phyloP scores from a whole-genome alignment of 164 flowering plant species.

The Euptelea pleiosperma region DNA sequence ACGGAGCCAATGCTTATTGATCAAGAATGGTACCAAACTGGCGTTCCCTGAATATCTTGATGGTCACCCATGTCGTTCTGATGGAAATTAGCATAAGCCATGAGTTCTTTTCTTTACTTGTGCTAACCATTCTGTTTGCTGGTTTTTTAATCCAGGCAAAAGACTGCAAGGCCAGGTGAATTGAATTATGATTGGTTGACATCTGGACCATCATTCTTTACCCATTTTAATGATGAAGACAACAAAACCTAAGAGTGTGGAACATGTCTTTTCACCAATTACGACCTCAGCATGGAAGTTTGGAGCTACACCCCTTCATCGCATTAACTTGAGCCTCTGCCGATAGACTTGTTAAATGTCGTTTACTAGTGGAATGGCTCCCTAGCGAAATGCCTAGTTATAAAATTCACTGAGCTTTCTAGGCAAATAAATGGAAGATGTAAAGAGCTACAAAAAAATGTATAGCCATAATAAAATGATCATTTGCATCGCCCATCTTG shows the following conservation, averaged over 20 bases:
- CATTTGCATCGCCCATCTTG: no score
- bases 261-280: neutral
- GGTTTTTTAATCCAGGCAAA: slow-evolving; percentile 52
- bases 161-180: slow-evolving; percentile 59
- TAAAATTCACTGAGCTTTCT: no score
- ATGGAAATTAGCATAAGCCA: neutral
- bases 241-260: slow-evolving; percentile 1
- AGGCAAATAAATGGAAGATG: no score
- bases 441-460: no score
- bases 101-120: neutral
- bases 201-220: slow-evolving; percentile 61
- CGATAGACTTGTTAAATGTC: no score
- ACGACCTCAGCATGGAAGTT: no score
- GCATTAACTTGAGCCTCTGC: no score
- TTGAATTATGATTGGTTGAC: slow-evolving; percentile 55
- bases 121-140: slow-evolving; percentile 11
- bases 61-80: neutral
- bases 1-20: slow-evolving; percentile 69
- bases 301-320: no score
- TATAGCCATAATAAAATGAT: no score
- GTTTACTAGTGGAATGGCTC: no score
- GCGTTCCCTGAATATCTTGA: neutral
- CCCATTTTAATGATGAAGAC: slow-evolving; percentile 42
- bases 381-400: no score
- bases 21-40: slow-evolving; percentile 58